Base-by-base conservation (phyloP, 345 rosid species). In the Hibiscus syriacus region DNA sequence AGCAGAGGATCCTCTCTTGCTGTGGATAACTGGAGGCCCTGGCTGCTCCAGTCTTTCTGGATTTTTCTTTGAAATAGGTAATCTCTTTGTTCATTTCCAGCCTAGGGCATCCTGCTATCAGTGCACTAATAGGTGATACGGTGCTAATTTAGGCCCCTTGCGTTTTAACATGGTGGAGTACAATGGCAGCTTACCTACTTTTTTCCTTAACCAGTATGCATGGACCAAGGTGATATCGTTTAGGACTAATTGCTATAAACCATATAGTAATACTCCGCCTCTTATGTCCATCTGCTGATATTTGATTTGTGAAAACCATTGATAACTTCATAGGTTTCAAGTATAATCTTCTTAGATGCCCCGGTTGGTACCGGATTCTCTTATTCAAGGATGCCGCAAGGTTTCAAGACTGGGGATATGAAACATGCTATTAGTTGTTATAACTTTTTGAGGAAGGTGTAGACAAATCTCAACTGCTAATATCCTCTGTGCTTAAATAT, bases 31-130 rank as follows among this genome's bases (percentile, higher is more conserved):
- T n/a, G n/a, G n/a, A n/a, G n/a, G n/a, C n/a, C n/a, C n/a, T n/a
- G n/a, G n/a, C n/a, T 79, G 83, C 66, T 76, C 85, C 58, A 65
- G 79, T 59, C 66, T 79, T 56, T 41, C 78, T 7, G 64, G 45
- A 1, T 0, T 19, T 38, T 34, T 60, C 14, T 17, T 32, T 10
- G 46, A 60, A 60, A 60, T 32, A 1, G 64, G 64, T 30, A 8
- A 14, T 48, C 49, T 13, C 16, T 5, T 13, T 22, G 16, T 4
- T 55, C 9, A 25, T 13, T 55, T 26, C 17, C 34, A 25, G 4
- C 29, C 56, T 23, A 17, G 5, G 17, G 22, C 22, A n/a, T 22
- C 54, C 9, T 7, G 54, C 54, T 9, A 14, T 46, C 16, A 46
- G 7, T 14, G 19, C 50, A 6, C 20, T 30, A 22, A 11, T n/a